Evolutionary conservation across 2,329 filamentous ascomycete species (phyloP), one percentile per base, ranked within the genome.

Genomic region (Volutella citrinella): DNA sequence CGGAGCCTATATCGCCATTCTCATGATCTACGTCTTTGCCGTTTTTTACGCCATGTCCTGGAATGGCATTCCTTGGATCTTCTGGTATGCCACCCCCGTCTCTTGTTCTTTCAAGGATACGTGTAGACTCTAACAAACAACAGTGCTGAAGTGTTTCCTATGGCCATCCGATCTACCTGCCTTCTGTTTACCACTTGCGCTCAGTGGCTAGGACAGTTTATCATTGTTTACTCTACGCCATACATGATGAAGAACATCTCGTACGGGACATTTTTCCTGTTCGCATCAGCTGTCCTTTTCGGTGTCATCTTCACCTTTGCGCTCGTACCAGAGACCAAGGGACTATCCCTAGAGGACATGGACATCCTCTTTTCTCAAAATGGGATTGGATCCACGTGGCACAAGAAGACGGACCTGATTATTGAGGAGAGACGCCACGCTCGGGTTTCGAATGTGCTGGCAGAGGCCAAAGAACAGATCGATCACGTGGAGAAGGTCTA

Each of bases 151-250:
- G 46, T 52, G 10, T 52, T 57, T 17, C 52, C 52, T 4, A 51
- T 46, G 21, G 45, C 42, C 22, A 49, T 57, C 22, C 52, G 54
- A 5, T 51, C 53, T 5, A 34, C 49, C 13, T 50, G 52, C 31
- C 33, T 57, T 27, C 34, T 42, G 22, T 44, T 55, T 19, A 48
- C 48, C 0, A 52, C 49, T 7, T 44, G 43, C 27, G 46, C 46
- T 9, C 54, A 58, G 36, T 58, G 54, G 53, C 43, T 60, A 7
- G 45, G 40, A 11, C 47, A 58, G 29, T 58, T 59, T 33, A 42
- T 48, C 25, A 47, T 59, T 9, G 47, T 47, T 10, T 49, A 54
- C 31, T 49, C 51, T 21, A 46, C 49, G 8, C 52, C 53, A 6
- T 51, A 57, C 32, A 59, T 57, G 54, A 44, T 56, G 35, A 15